A percentile compares a stretch with the other conserved stretches of the same genome.
phyloP scores from a whole-genome alignment of 331 rosid species.

The Saraca asoca region DNA sequence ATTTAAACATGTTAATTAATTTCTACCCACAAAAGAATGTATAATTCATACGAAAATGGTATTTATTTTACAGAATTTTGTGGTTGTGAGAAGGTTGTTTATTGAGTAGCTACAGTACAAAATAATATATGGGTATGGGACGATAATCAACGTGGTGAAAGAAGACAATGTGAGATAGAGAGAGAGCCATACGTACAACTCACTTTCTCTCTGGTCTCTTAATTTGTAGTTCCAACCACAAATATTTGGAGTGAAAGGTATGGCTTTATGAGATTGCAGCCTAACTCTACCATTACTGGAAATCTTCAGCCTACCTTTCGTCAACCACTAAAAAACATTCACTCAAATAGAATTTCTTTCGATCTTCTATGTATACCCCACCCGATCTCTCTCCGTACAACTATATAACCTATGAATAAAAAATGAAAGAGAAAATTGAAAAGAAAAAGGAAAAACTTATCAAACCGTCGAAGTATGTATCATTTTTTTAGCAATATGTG shows the following conservation, averaged over 20 bases:
- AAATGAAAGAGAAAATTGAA: no score
- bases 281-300: conserved; percentile 48
- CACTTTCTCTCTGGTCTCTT: conserved; percentile 39
- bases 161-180: conserved; percentile 40
- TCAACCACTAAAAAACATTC: conserved; percentile 39
- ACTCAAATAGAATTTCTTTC: no score
- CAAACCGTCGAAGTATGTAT: no score
- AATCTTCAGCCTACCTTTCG: conserved; percentile 49
- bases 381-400: conserved; percentile 9
- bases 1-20: background rate
- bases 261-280: conserved; percentile 44
- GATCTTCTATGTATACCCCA: no score
- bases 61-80: background rate
- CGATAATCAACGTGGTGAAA: conserved; percentile 15
- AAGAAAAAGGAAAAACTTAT: no score
- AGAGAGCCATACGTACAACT: conserved; percentile 37
- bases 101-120: conserved; percentile 47
- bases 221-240: conserved; percentile 28
- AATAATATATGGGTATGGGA: conserved; percentile 43
- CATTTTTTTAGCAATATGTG: no score
- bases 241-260: conserved; percentile 36
- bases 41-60: no score
- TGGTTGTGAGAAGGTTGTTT: conserved; percentile 19
- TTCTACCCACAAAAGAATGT: background rate
- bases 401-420: no score